These are phyloP conservation scores for Fusarium hainanense DNA, from an alignment of 2,329 filamentous ascomycete genomes.

Conservation along the genomic window DNA sequence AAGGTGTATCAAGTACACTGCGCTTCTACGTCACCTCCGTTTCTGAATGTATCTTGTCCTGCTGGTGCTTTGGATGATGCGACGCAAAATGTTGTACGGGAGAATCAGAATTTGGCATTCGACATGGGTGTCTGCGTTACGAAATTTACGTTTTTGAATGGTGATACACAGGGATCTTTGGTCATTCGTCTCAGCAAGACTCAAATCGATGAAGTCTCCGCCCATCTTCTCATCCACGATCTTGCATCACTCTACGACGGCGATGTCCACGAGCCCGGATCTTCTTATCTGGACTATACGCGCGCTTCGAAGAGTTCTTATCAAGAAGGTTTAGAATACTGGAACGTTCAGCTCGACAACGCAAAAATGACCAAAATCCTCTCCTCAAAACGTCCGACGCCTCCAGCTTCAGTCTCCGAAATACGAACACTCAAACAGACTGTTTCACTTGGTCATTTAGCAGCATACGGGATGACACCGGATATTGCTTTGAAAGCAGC, in stretches of 20 bases:
- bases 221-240: conserved; percentile 60
- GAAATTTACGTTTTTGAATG: conserved; percentile 63
- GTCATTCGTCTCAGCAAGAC: conserved; percentile 61
- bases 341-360: conserved; percentile 58
- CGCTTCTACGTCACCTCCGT: conserved; percentile 56
- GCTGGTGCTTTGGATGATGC: conserved; percentile 54
- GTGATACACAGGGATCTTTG: conserved; percentile 59
- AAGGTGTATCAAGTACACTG: conserved; percentile 62
- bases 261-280: conserved; percentile 46
- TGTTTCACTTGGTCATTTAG: conserved; percentile 55
- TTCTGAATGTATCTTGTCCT: conserved; percentile 56
- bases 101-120: conserved; percentile 55
- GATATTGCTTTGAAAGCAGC: conserved; percentile 67
- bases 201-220: conserved; percentile 61
- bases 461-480: conserved; percentile 59
- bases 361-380: conserved; percentile 60
- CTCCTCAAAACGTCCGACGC: conserved; percentile 55
- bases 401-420: conserved; percentile 49
- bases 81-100: conserved; percentile 56
- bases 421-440: conserved; percentile 55
- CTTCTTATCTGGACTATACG: conserved; percentile 62
- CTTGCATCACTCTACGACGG: conserved; percentile 59
- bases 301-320: conserved; percentile 54
- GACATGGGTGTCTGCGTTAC: conserved; percentile 59
- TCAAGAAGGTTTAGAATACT: conserved; percentile 57